Conservation (phyloP, 2,329 filamentous ascomycete species). For the Claviceps quebecensis region DNA sequence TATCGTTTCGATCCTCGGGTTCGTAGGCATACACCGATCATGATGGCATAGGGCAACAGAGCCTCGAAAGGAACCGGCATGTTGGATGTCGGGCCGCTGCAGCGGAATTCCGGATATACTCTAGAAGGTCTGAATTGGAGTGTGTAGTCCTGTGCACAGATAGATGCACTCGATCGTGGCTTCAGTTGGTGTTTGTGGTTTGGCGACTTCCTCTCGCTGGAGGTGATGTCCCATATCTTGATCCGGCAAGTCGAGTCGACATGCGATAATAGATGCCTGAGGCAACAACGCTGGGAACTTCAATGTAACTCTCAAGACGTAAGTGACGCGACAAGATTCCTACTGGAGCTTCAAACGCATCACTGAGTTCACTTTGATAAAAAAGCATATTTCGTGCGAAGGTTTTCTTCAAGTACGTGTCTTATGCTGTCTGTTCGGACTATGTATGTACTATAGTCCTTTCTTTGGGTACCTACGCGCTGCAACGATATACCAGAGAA, state of each 20-base stretch:
- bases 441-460: too few relatives aligned
- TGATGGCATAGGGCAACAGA: constrained; percentile 50
- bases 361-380: background rate
- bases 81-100: constrained; percentile 16
- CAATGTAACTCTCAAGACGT: constrained; percentile 4
- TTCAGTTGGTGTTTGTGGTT: constrained; percentile 4
- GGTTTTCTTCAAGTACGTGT: too few relatives aligned
- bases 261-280: constrained; percentile 9
- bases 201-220: background rate
- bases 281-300: constrained; percentile 5
- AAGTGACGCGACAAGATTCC: background rate
- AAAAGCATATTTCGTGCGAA: too few relatives aligned
- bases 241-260: background rate
- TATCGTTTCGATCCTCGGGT: constrained; percentile 3
- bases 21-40: constrained; percentile 37
- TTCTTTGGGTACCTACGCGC: too few relatives aligned
- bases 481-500: too few relatives aligned
- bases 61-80: constrained; percentile 54
- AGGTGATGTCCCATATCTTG: background rate
- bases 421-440: too few relatives aligned
- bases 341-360: background rate
- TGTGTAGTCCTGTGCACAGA: background rate
- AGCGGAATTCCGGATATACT: constrained; percentile 14
- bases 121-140: background rate
- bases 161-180: background rate